Evolutionary conservation across 306 rosid species (phyloP), one percentile per base, ranked within the genome.

Genomic region (Hippophae rhamnoides): DNA sequence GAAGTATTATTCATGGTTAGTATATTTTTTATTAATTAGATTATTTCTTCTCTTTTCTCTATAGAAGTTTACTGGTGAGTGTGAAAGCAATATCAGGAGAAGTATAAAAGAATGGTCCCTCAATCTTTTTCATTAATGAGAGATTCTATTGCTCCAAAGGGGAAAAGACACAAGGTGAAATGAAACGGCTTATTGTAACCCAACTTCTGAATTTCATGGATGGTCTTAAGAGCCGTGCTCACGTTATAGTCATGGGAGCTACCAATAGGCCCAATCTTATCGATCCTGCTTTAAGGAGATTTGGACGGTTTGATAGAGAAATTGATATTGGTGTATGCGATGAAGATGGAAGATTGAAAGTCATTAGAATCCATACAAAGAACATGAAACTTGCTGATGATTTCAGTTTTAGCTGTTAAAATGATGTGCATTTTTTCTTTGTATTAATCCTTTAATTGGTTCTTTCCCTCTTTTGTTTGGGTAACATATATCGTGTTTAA

Each of bases 161-260:
- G 66, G 88, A 85, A 67, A 81, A 79, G 75, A 85, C 93, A 18
- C 83, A 81, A 18, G 92, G 86, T 60, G 93, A 85, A 65, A 84
- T 81, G 59, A 87, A 82, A 73, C 74, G 82, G 79, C 83, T 82
- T 18, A 82, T 85, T 5, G 92, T 81, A 2, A 81, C 88, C 5
- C 92, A 85, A 61, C 85, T 84, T 57, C 67, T 84, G 76, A 84
- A 87, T 66, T 74, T 81, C 62, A 84, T 84, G 87, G 92, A 84
- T 47, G 92, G 87, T 45, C 92, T 84, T 5, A 84, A 84, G 74
- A n/a, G 79, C 12, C 74, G 87, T 43, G 76, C 83, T 2, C 84
- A 81, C 18, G 85, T 84, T 27, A 74, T 81, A 5, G 83, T 81
- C 18, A 81, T 81, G 40, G 90, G 87, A 57, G 90, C 85, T 40